phyloP scores from a whole-genome alignment of 140 eudicot species.

The Bidens hawaiensis region DNA sequence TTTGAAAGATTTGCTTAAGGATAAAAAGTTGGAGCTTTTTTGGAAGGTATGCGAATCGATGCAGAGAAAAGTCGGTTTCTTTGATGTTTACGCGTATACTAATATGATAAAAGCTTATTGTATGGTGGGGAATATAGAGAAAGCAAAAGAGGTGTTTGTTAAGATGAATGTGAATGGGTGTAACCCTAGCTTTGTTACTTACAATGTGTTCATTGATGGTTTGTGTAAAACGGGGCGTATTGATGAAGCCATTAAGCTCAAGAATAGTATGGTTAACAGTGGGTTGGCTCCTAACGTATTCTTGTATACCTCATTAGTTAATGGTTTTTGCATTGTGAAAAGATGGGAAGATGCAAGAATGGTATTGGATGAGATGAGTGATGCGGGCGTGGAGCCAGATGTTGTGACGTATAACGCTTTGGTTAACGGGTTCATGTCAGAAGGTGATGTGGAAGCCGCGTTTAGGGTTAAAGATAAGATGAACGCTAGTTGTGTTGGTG shows the following conservation, averaged over 20 bases:
- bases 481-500: conserved; percentile 25
- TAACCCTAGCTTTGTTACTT: conserved; percentile 34
- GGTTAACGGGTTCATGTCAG: conserved; percentile 40
- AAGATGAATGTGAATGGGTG: conserved; percentile 38
- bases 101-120: conserved; percentile 43
- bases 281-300: conserved; percentile 35
- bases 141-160: conserved; percentile 33
- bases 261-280: conserved; percentile 30
- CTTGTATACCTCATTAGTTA: conserved; percentile 27
- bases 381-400: conserved; percentile 35
- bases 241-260: conserved; percentile 42
- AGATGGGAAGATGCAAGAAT: conserved; percentile 33
- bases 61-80: conserved; percentile 14
- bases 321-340: conserved; percentile 30
- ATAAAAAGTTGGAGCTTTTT: conserved; percentile 35
- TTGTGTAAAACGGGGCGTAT: conserved; percentile 30
- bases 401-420: conserved; percentile 30
- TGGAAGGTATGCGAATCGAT: conserved; percentile 30
- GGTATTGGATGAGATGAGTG: conserved; percentile 34
- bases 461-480: conserved; percentile 36
- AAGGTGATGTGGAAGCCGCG: conserved; percentile 34
- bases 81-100: conserved; percentile 42
- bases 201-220: conserved; percentile 33
- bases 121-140: conserved; percentile 35
- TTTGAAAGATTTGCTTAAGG: conserved; percentile 34